Conservation (phyloP, 495 filamentous ascomycete genomes). For the Talaromyces borbonicus region DNA sequence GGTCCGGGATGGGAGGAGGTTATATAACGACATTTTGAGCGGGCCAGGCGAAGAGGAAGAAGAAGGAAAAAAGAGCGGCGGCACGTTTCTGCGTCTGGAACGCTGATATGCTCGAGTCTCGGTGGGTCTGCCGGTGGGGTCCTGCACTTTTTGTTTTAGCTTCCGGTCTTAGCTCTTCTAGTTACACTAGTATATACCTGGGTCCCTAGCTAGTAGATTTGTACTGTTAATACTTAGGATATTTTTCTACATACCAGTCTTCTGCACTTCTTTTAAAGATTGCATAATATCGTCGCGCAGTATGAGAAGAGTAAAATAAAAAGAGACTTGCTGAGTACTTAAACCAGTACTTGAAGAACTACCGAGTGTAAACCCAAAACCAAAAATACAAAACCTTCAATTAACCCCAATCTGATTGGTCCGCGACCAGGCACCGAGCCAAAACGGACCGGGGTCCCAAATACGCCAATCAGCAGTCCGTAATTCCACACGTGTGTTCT, state of each 20-base stretch:
- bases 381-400: background rate
- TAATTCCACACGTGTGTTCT: background rate
- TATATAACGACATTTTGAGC: constrained; percentile 2
- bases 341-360: background rate
- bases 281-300: too few relatives aligned
- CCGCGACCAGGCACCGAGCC: background rate
- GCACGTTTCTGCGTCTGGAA: constrained; percentile 1
- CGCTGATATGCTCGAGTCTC: constrained; percentile 3
- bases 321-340: too few relatives aligned
- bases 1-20: background rate
- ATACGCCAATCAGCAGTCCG: background rate
- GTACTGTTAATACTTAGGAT: too few relatives aligned
- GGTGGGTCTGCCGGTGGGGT: background rate
- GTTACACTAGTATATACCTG: too few relatives aligned
- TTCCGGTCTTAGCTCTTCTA: too few relatives aligned
- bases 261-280: too few relatives aligned
- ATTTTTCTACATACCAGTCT: too few relatives aligned
- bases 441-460: background rate
- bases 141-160: too few relatives aligned
- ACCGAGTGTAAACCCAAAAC: background rate
- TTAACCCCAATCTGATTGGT: background rate
- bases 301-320: too few relatives aligned
- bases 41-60: background rate
- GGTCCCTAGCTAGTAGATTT: too few relatives aligned
- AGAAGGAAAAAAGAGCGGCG: background rate